Base-by-base conservation (phyloP, 331 rosid genomes). In the Erythrophleum ivorense region DNA sequence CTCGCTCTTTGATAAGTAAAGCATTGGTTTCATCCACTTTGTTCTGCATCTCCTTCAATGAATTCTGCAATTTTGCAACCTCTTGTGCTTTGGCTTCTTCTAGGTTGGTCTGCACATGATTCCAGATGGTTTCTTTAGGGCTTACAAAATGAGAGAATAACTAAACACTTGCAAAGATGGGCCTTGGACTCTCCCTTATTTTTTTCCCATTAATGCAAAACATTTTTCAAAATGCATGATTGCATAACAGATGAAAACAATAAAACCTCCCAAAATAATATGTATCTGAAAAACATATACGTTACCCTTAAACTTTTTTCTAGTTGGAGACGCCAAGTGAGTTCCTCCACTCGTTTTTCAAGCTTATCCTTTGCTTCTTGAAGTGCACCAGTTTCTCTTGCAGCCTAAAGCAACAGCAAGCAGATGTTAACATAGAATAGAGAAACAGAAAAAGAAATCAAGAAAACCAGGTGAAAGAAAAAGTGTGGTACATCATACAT, bases 351-450 rank as follows among this genome's bases (percentile, higher is more conserved):
- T 46, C 85, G 82, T 83, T 94, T 94, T 88, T 90, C 95, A 83
- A 91, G 90, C 81, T 88, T 89, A 86, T 91, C 95, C 87, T 94
- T 94, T 72, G 94, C 92, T 78, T 94, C 98, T 84, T 94, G 80
- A 88, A 94, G 98, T 63, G 97, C 97, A 0, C 98, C 97, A 59
- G 97, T 91, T 84, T 94, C 98, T 87, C 91, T 94, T 65, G 97
- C 92, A 84, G 90, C 97, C 98, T 94, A 75, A 58, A 78, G 76
- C 81, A 84, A 72, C 78, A 78, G 71, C 34, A 84, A 48, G 83
- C 24, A 54, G 40, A 79, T 77, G 65, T 79, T 75, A 88, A 79
- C 52, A 54, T 75, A 59, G 49, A 55, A 78, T 74, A 46, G 70
- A 69, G 75, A 65, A 7, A 71, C 52, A 52, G 12, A 18, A 12